phyloP scores from a whole-genome alignment of 768 basidiomycete genomes.

The Auricularia sp. region DNA sequence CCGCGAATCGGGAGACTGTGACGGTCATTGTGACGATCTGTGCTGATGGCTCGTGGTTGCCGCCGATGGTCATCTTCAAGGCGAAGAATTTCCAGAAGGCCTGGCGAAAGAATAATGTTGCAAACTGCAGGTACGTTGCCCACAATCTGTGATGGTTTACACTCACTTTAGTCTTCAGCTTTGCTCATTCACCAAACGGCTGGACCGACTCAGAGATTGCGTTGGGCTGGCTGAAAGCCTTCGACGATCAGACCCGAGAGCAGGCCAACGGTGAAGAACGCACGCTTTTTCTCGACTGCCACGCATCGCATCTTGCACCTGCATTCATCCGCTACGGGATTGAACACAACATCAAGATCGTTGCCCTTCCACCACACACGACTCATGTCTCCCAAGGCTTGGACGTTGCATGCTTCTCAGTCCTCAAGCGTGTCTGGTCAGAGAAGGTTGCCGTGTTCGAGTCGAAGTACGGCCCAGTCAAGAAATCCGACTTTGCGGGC shows the following conservation, averaged over 20 bases:
- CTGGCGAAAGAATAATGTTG: slow-evolving; percentile 29
- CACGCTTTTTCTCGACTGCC: slow-evolving; percentile 37
- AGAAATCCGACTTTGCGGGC: slow-evolving; percentile 28
- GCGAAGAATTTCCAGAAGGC: slow-evolving; percentile 23
- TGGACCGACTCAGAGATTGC: slow-evolving; percentile 23
- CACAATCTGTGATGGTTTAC: not conserved
- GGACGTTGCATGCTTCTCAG: slow-evolving; percentile 29
- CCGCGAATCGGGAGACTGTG: slow-evolving; percentile 25
- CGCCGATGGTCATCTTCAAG: slow-evolving; percentile 33
- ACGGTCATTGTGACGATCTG: slow-evolving; percentile 32
- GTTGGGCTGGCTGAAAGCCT: slow-evolving; percentile 21
- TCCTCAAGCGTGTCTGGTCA: slow-evolving; percentile 19
- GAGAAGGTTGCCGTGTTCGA: slow-evolving; percentile 8
- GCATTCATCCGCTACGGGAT: slow-evolving; percentile 31
- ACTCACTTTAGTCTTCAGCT: slow-evolving; percentile 10
- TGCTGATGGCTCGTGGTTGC: slow-evolving; percentile 27
- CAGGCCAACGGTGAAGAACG: slow-evolving; percentile 23
- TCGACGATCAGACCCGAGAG: slow-evolving; percentile 28
- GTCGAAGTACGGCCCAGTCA: slow-evolving; percentile 14
- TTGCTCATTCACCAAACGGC: slow-evolving; percentile 21
- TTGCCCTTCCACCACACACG: slow-evolving; percentile 37
- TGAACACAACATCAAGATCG: slow-evolving; percentile 27
- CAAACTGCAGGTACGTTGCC: slow-evolving; percentile 23
- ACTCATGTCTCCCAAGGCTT: slow-evolving; percentile 38
- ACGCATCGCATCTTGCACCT: slow-evolving; percentile 32